Evolutionary conservation across 345 rosid genomes (phyloP), one percentile per base, ranked within the genome.

Genomic region (Adansonia digitata): DNA sequence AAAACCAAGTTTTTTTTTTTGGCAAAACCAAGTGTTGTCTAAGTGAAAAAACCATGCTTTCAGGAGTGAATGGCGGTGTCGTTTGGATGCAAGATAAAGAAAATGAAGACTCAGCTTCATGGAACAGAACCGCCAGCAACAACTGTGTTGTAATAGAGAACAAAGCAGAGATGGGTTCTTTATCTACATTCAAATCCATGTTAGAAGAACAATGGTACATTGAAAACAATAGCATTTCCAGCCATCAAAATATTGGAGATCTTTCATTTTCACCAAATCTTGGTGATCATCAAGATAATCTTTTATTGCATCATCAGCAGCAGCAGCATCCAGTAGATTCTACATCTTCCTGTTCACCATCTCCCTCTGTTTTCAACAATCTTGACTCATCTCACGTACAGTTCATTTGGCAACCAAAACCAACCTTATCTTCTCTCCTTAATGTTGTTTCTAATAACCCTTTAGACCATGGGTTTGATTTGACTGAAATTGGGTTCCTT

Each of bases 311-410:
- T 37, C 70, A 65, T 52, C 22, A 51, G 45, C 45, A 42, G 12
- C 45, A 29, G 60, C 56, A 43, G 48, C 48, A 13, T 9, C 12
- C 78, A 10, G 79, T 84, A 72, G 89, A 85, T 85, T 88, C 88
- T 27, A 84, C 89, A 12, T 78, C 92, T 57, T 86, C 92, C 27
- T 84, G 88, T 55, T 88, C 92, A 18, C 87, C 88, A 9, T 77
- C 83, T 12, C 69, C 90, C 73, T 84, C 90, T 53, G 86, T 88
- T 80, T 88, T 88, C 79, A 84, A 84, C 87, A 84, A 84, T 63
- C 74, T 88, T 2, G 92, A 86, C 74, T 86, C 88, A 8, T 85
- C 88, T 83, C 92, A 86, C 69, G 82, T 83, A 15, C 92, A 86
- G 73, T 86, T 79, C 83, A 78, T 85, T 39, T 60, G 86, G 85